Percentiles rank a stretch among this genome's conserved stretches.
These are phyloP conservation scores for Chrysanthemum seticuspe DNA, from an alignment of 129 eudicot genomes.

Conservation along the genomic window DNA sequence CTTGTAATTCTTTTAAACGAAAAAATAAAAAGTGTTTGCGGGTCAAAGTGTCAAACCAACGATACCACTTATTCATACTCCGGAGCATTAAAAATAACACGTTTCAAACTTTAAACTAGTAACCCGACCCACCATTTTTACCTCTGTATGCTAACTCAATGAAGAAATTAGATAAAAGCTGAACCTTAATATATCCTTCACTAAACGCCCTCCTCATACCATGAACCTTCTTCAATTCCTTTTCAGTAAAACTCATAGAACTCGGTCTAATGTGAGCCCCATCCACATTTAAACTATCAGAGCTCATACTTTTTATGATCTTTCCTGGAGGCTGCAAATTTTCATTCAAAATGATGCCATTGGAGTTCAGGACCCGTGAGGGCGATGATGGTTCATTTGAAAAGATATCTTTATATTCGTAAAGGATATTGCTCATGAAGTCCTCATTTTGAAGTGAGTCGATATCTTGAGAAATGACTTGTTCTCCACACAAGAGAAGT, in stretches of 20 bases:
- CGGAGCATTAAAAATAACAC: no score
- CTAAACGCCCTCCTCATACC: constrained; percentile 78
- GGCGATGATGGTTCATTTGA: constrained; percentile 44
- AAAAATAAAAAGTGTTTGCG: background rate
- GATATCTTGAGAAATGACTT: constrained; percentile 47
- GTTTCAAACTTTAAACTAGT: no score
- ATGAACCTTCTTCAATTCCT: constrained; percentile 52
- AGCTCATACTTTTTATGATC: constrained; percentile 61
- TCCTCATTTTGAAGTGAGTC: constrained; percentile 56
- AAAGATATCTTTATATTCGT: constrained; percentile 50
- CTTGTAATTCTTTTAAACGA: background rate
- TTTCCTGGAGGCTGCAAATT: constrained; percentile 31
- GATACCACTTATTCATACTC: background rate
- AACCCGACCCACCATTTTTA: background rate
- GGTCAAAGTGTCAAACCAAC: background rate
- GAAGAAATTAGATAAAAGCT: constrained; percentile 7
- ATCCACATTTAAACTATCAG: constrained; percentile 56
- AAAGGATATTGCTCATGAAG: constrained; percentile 54
- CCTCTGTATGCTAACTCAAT: background rate
- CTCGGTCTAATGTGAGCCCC: constrained; percentile 43
- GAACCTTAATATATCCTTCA: constrained; percentile 86
- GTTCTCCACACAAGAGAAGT: constrained; percentile 52
- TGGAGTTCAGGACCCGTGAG: constrained; percentile 35
- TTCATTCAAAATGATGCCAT: constrained; percentile 28
- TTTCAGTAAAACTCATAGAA: constrained; percentile 48